Evolutionary conservation across 345 rosid species (phyloP).

Genomic region (Citrus trifoliata): DNA sequence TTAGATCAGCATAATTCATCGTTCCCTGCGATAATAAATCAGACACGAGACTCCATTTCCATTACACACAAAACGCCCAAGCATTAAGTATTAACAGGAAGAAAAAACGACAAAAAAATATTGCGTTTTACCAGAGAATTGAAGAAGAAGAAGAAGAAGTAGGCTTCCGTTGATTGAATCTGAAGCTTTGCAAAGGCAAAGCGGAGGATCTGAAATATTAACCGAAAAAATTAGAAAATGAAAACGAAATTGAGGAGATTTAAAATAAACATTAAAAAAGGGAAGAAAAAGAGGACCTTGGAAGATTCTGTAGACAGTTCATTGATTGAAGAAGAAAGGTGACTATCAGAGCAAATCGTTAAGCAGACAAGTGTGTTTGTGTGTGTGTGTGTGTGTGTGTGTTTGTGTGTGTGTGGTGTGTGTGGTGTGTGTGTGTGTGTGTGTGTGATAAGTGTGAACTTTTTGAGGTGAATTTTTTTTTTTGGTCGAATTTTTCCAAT

Average conservation of each 20-base stretch:
- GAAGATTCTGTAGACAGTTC: conserved; percentile 65
- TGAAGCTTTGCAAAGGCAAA: too few relatives aligned
- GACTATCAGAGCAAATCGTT: conserved; percentile 1
- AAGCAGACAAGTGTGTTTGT: background rate
- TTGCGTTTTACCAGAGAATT: conserved; percentile 25
- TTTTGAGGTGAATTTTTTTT: background rate
- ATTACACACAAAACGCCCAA: background rate
- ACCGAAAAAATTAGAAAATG: too few relatives aligned
- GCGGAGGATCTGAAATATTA: too few relatives aligned
- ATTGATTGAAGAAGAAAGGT: conserved; percentile 21
- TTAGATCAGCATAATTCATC: conserved; percentile 30
- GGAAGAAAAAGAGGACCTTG: conserved; percentile 34
- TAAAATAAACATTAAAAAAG: background rate
- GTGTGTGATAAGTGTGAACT: background rate
- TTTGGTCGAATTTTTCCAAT: too few relatives aligned
- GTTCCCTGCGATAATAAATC: conserved; percentile 39
- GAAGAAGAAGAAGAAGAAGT: too few relatives aligned
- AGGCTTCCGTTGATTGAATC: too few relatives aligned
- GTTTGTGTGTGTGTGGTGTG: too few relatives aligned
- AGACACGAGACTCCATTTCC: background rate
- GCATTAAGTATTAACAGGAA: background rate
- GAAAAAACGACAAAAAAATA: background rate
- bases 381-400: too few relatives aligned
- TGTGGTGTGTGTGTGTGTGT: background rate
- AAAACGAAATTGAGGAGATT: too few relatives aligned